Evolutionary conservation across 2,329 filamentous ascomycete genomes (phyloP), one percentile per base, ranked within the genome.

Genomic region (Rutstroemia sydowiana): DNA sequence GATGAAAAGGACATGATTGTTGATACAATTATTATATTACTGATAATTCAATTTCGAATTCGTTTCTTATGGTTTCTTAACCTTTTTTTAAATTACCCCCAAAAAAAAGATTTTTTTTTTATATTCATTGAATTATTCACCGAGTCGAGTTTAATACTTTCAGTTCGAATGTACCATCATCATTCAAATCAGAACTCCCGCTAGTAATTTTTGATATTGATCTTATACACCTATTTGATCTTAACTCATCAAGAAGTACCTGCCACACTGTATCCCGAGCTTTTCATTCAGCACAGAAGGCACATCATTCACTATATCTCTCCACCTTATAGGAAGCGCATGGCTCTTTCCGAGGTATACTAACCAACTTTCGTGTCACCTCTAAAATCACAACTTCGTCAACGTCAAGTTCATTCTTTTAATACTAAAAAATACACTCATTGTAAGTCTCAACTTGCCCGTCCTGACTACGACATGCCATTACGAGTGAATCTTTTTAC

Each of bases 281-380:
- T 51, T 51, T 42, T 46, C 28, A 14, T 46, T 40, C 48, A 46
- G 42, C 48, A 42, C 34, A 51, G 48, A 51, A 51, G 48, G 31
- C 28, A 32, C 32, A 51, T 53, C 45, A 54, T 42, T 36, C 45
- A 45, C 52, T 48, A 46, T 50, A 34, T 47, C 50, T 44, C 45
- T 51, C 45, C 45, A 44, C 44, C 45, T 26, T 51, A 34, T 23
- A 46, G 31, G 21, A 36, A 23, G 37, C 31, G 45, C 55, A 53
- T 56, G 45, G 49, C 50, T 51, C 46, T 31, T 54, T 51, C 57
- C 56, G 57, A 59, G 57, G 57, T 46, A 55, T 55, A 51, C 53
- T 18, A 49, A 46, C 23, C 45, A 46, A 41, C 47, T 45, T 39
- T 48, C 44, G 56, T 59, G 54, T 52, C 45, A 56, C 57, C 43